Evolutionary conservation across 441 rosid genomes (phyloP).

Genomic region (Geranium incanum): DNA sequence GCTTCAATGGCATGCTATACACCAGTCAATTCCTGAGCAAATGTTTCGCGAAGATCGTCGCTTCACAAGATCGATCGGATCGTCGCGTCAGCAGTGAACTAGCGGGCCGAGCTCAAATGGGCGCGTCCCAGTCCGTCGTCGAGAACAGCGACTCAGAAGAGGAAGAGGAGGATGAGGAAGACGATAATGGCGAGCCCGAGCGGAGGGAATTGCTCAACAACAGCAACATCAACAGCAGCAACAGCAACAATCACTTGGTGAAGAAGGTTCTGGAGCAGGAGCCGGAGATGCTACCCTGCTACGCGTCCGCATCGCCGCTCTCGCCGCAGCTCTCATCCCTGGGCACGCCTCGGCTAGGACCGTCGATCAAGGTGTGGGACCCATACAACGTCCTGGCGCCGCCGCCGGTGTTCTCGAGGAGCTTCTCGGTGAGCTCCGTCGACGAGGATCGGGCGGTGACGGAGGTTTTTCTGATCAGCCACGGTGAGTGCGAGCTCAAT

Average conservation of each 20-base stretch:
- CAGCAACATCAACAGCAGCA: not conserved
- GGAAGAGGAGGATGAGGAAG: not conserved
- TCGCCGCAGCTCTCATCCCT: slow-evolving; percentile 81
- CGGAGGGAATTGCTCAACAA: slow-evolving; percentile 24
- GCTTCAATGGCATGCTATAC: too few species aligned
- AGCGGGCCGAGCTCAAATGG: not conserved
- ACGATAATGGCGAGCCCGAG: not conserved
- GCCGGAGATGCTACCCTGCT: slow-evolving; percentile 79
- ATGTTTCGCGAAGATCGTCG: not conserved
- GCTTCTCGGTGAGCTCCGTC: slow-evolving; percentile 25
- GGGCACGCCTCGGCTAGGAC: slow-evolving; percentile 85
- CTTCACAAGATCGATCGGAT: not conserved
- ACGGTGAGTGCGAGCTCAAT: slow-evolving; percentile 70
- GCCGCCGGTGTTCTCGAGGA: slow-evolving; percentile 39
- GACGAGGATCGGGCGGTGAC: slow-evolving; percentile 40
- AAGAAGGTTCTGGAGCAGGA: slow-evolving; percentile 85
- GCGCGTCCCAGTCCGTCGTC: not conserved
- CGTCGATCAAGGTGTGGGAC: slow-evolving; percentile 92
- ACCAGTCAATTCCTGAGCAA: not conserved
- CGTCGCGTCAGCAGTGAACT: not conserved
- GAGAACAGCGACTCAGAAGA: not conserved
- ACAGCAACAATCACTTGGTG: slow-evolving; percentile 31
- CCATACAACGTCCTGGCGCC: slow-evolving; percentile 84
- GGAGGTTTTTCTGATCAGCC: slow-evolving; percentile 67
- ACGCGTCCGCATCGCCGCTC: slow-evolving; percentile 84